These are phyloP conservation scores for Plectosphaerella sp. DNA, from an alignment of 2,329 filamentous ascomycete species.

Conservation along the genomic window DNA sequence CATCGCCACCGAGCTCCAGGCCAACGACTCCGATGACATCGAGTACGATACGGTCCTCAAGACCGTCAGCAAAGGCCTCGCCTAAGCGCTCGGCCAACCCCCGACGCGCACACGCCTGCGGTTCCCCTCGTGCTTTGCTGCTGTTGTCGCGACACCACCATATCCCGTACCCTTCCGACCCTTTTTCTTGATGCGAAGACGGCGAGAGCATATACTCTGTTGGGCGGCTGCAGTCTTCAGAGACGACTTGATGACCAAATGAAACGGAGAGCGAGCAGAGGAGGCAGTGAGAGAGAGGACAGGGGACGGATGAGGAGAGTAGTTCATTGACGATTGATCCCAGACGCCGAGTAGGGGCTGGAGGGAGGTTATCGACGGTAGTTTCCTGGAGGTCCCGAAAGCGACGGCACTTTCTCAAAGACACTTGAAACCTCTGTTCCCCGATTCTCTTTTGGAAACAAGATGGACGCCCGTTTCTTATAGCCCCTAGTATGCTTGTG, in stretches of 20 bases:
- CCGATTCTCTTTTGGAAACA: not conserved
- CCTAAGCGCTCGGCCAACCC: not conserved
- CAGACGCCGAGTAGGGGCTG: not conserved
- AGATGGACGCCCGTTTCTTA: no score
- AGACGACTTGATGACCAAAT: conserved; percentile 15
- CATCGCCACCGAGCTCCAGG: conserved; percentile 72
- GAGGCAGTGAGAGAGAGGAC: conserved; percentile 2
- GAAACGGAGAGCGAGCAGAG: conserved; percentile 17
- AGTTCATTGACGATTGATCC: not conserved
- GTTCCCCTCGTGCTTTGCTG: not conserved
- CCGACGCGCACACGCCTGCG: not conserved
- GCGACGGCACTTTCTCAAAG: not conserved
- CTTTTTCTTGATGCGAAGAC: conserved; percentile 7
- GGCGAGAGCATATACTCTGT: conserved; percentile 12
- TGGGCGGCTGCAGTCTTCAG: conserved; percentile 14
- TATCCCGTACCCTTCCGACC: conserved; percentile 5
- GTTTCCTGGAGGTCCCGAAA: not conserved
- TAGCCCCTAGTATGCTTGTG: no score
- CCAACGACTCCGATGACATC: conserved; percentile 79
- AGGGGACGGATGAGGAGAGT: conserved; percentile 11
- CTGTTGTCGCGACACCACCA: conserved; percentile 1
- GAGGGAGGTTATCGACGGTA: not conserved
- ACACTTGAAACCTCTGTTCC: not conserved
- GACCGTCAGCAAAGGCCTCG: conserved; percentile 58
- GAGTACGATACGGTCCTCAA: conserved; percentile 69